phyloP scores from a whole-genome alignment of 345 rosid species.

The Geranium rotundifolium region DNA sequence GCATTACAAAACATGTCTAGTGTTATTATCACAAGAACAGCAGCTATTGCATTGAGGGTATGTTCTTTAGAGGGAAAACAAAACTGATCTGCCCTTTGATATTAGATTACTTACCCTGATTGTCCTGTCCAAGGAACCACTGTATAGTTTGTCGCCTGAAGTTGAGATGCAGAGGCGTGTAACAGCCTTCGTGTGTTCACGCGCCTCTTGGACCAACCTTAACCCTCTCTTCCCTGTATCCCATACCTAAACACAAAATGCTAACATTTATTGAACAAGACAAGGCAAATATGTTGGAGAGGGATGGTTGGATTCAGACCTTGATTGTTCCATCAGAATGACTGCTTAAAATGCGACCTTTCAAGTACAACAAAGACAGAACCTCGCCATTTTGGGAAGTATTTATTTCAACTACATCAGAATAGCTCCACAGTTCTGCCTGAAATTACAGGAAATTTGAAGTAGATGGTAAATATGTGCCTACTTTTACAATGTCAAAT shows the following conservation, averaged over 20 bases:
- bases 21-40: not conserved
- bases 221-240: slow-evolving; percentile 34
- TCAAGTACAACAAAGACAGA: slow-evolving; percentile 33
- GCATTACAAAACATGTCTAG: not conserved
- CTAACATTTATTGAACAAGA: not conserved
- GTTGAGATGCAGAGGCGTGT: slow-evolving; percentile 40
- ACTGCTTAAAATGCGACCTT: slow-evolving; percentile 41
- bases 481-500: not conserved
- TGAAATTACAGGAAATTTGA: slow-evolving; percentile 8
- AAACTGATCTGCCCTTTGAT: no score
- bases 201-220: slow-evolving; percentile 41
- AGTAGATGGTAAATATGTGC: no score
- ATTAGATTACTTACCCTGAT: slow-evolving; percentile 34
- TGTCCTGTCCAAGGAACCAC: slow-evolving; percentile 57
- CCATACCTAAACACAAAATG: slow-evolving; percentile 34
- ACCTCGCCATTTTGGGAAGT: slow-evolving; percentile 40
- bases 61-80: not conserved
- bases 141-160: slow-evolving; percentile 44
- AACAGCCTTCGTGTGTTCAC: slow-evolving; percentile 47
- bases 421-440: slow-evolving; percentile 55
- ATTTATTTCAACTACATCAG: slow-evolving; percentile 29
- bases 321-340: slow-evolving; percentile 68
- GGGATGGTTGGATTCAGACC: slow-evolving; percentile 17
- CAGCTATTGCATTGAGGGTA: not conserved
- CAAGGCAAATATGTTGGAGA: not conserved